Evolutionary conservation across 2,329 filamentous ascomycete genomes (phyloP), one percentile per base, ranked within the genome.

Genomic region (Orbilia brochopaga): DNA sequence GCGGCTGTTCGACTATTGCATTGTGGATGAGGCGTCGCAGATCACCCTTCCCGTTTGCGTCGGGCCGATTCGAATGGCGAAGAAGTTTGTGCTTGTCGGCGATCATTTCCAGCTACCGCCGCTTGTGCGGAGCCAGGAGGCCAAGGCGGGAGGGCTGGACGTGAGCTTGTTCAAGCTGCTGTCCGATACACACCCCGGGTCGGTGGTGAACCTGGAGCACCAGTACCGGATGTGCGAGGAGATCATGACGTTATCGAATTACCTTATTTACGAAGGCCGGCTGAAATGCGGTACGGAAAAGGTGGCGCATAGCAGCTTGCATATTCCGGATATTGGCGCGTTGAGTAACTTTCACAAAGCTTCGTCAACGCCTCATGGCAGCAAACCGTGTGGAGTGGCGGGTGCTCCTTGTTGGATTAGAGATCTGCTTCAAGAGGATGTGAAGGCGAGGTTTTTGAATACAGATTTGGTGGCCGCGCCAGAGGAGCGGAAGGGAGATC

Each of bases 211-310:
- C 74, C 85, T 99, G 1, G 92, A 94, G 76, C 92, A 97, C 77
- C 94, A 99, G 78, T 99, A 99, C 78, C 91, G 94, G 73, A 99
- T 99, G 94, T 96, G 91, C 77, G 90, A 94, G 75, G 94, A 99
- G 73, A 90, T 99, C 72, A 97, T 97, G 93, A 85, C 88, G 1
- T 84, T 99, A 13, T 95, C 91, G 74, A 99, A 97, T 79, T 90
- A 86, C 0, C 85, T 99, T 63, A 97, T 99, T 76, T 99, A 99
- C 80, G 84, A 88, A n/a, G 93, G 92, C 2, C 86, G 88, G 37
- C 84, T 99, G 40, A 93, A 94, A 77, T 99, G 94, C 78, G 94
- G 94, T 23, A 96, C 88, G 2, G 84, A 89, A 52, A 83, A 85
- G 58, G 87, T 97, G 10, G 90, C 91, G 10, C 82, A 83, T 35